These are phyloP conservation scores for Sphaerobolus stellatus DNA, from an alignment of 1,284 basidiomycete genomes.

Conservation along the genomic window DNA sequence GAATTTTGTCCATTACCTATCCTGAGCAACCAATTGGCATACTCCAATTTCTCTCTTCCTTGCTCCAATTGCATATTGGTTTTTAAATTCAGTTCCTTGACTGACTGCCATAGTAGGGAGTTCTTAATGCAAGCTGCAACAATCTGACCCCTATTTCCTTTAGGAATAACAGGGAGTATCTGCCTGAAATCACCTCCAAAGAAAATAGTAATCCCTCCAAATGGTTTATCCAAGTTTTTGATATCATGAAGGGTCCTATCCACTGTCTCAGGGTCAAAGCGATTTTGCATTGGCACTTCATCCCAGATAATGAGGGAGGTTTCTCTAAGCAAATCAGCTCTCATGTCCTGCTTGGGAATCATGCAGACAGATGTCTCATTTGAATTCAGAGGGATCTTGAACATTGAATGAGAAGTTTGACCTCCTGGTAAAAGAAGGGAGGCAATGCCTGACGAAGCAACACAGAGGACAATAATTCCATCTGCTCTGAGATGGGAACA, in stretches of 20 bases:
- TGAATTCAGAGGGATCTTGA: slow-evolving; percentile 43
- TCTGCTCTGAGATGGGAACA: slow-evolving; percentile 28
- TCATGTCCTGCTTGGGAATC: slow-evolving; percentile 26
- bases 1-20: slow-evolving; percentile 36
- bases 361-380: slow-evolving; percentile 31
- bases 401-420: slow-evolving; percentile 42
- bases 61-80: slow-evolving; percentile 40
- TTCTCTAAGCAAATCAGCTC: slow-evolving; percentile 28
- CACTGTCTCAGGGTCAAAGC: slow-evolving; percentile 32
- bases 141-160: slow-evolving; percentile 24
- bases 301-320: slow-evolving; percentile 40
- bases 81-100: slow-evolving; percentile 30
- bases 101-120: slow-evolving; percentile 36
- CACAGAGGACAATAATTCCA: slow-evolving; percentile 39
- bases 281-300: slow-evolving; percentile 37
- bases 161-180: slow-evolving; percentile 28
- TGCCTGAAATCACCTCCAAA: slow-evolving; percentile 46
- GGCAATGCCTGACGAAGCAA: slow-evolving; percentile 47
- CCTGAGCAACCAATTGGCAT: slow-evolving; percentile 42
- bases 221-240: slow-evolving; percentile 23
- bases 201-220: slow-evolving; percentile 41
- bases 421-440: slow-evolving; percentile 40
- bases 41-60: slow-evolving; percentile 25
- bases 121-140: slow-evolving; percentile 28
- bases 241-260: slow-evolving; percentile 33